Conservation (phyloP, 768 basidiomycete species). For the Gymnopilus junonius region DNA sequence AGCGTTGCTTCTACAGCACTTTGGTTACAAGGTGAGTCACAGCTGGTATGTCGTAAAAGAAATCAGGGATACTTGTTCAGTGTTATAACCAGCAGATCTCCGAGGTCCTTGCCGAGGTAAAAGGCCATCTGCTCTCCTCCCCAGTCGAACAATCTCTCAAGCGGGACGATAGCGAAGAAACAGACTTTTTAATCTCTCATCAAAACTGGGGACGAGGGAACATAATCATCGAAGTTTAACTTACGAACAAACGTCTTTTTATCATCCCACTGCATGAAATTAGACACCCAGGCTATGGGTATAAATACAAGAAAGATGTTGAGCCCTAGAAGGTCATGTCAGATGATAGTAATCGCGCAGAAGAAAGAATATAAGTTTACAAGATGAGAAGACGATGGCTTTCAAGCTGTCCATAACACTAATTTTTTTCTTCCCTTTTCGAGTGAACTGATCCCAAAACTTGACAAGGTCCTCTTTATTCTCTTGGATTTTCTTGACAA, state of each 20-base stretch:
- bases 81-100: slow-evolving; percentile 68
- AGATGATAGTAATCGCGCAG: slow-evolving; percentile 2
- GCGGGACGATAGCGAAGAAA: slow-evolving; percentile 67
- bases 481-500: too few relatives aligned
- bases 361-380: slow-evolving; percentile 35
- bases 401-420: slow-evolving; percentile 48
- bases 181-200: slow-evolving; percentile 44
- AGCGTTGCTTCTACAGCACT: slow-evolving; percentile 76
- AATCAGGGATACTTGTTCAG: slow-evolving; percentile 59
- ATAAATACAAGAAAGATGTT: slow-evolving; percentile 61
- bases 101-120: slow-evolving; percentile 64
- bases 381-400: slow-evolving; percentile 55
- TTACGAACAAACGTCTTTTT: slow-evolving; percentile 49
- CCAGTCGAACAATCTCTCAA: slow-evolving; percentile 70
- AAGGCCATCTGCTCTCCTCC: slow-evolving; percentile 59
- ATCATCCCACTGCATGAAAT: slow-evolving; percentile 48
- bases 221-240: slow-evolving; percentile 17
- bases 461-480: slow-evolving; percentile 29
- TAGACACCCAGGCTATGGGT: slow-evolving; percentile 64
- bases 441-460: slow-evolving; percentile 50
- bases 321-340: slow-evolving; percentile 44
- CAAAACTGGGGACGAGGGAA: not conserved
- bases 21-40: not conserved
- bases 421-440: slow-evolving; percentile 49
- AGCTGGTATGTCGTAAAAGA: slow-evolving; percentile 3